These are phyloP conservation scores for Arbutus unedo DNA, from an alignment of 148 eudicot species.

Conservation along the genomic window DNA sequence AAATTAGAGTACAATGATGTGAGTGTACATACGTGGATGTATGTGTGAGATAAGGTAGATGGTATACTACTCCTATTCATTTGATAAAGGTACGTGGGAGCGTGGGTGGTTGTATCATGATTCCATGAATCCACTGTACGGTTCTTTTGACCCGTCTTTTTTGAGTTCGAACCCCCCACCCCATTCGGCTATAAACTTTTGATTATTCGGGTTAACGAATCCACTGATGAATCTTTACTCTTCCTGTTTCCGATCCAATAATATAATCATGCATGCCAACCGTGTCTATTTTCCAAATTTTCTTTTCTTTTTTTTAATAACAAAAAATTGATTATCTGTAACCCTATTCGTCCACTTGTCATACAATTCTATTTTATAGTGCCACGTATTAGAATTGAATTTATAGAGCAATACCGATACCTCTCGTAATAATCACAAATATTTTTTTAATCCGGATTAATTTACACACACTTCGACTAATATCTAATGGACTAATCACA, in stretches of 20 bases:
- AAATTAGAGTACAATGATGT: constrained; percentile 39
- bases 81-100: not conserved
- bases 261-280: not conserved
- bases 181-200: not conserved
- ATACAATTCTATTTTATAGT: too few relatives aligned
- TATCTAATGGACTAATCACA: too few relatives aligned
- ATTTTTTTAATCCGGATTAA: too few relatives aligned
- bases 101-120: constrained; percentile 15
- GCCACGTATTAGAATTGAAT: too few relatives aligned
- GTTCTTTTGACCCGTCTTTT: not conserved
- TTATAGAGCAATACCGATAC: too few relatives aligned
- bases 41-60: not conserved
- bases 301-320: too few relatives aligned
- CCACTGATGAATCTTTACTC: not conserved
- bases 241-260: not conserved
- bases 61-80: too few relatives aligned
- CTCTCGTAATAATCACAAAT: too few relatives aligned
- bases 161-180: not conserved
- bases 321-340: too few relatives aligned
- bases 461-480: too few relatives aligned
- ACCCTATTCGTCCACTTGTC: too few relatives aligned
- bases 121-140: not conserved
- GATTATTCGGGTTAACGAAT: not conserved
- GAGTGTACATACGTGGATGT: not conserved
- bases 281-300: not conserved